Percentiles rank a stretch among this genome's conserved stretches.
Conservation (phyloP, 2,329 filamentous ascomycete genomes). For the Colletotrichum sp. region DNA sequence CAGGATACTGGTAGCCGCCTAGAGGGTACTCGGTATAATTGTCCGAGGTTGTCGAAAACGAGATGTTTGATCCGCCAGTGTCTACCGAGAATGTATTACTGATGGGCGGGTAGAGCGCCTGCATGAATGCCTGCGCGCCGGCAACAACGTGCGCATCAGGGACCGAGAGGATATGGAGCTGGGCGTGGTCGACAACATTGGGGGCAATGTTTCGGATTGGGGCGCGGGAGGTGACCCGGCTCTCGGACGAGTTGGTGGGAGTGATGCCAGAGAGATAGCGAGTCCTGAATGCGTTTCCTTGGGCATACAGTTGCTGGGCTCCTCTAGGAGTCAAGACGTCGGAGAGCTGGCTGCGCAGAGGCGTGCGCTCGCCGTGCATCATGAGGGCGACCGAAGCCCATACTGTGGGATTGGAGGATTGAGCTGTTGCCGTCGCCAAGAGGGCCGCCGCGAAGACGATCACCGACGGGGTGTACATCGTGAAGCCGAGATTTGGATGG, state of each 20-base stretch:
- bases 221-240: constrained; percentile 31
- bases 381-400: constrained; percentile 56
- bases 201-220: constrained; percentile 47
- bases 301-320: constrained; percentile 55
- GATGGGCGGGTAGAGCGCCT: constrained; percentile 82
- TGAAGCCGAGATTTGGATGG: neutral
- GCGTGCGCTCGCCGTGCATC: constrained; percentile 60
- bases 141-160: constrained; percentile 59
- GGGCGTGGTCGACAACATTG: constrained; percentile 52
- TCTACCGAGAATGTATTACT: constrained; percentile 41
- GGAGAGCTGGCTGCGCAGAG: constrained; percentile 33
- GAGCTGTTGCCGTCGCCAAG: constrained; percentile 30
- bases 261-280: constrained; percentile 48
- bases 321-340: constrained; percentile 55
- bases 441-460: constrained; percentile 27
- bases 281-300: constrained; percentile 52
- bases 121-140: constrained; percentile 78
- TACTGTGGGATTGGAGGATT: constrained; percentile 42
- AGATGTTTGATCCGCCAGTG: constrained; percentile 34
- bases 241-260: constrained; percentile 27
- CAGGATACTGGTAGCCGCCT: constrained; percentile 81
- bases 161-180: constrained; percentile 48
- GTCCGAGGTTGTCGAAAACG: constrained; percentile 48
- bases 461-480: constrained; percentile 25
- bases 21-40: constrained; percentile 69